Evolutionary conservation across 2,329 filamentous ascomycete species (phyloP).

Genomic region (Ophiostoma tasmaniense): DNA sequence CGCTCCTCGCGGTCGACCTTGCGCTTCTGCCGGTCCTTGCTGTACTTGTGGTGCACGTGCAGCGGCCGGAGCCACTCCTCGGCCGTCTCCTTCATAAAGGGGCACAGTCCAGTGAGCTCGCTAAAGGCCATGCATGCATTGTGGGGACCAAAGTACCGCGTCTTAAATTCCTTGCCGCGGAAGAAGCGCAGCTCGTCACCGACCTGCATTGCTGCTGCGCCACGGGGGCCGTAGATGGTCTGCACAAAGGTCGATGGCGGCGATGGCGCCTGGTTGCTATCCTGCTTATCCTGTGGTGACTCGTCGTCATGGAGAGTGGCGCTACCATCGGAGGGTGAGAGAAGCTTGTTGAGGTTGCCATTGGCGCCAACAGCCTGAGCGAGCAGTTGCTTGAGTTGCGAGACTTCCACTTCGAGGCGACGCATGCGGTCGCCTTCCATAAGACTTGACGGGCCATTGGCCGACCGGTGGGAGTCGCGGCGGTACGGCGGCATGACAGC

Average conservation of each 20-base stretch:
- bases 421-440: slow-evolving; percentile 49
- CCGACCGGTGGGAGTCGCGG: slow-evolving; percentile 28
- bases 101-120: slow-evolving; percentile 48
- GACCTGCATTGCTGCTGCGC: slow-evolving; percentile 31
- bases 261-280: slow-evolving; percentile 18
- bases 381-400: slow-evolving; percentile 47
- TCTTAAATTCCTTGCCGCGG: slow-evolving; percentile 51
- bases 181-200: slow-evolving; percentile 48
- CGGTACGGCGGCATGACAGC: slow-evolving; percentile 26
- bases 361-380: slow-evolving; percentile 15
- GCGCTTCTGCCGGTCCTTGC: slow-evolving; percentile 48
- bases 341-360: slow-evolving; percentile 8
- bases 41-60: slow-evolving; percentile 44
- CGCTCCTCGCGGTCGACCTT: slow-evolving; percentile 44
- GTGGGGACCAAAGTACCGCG: slow-evolving; percentile 51
- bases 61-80: slow-evolving; percentile 53
- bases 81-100: slow-evolving; percentile 55
- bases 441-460: slow-evolving; percentile 7
- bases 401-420: slow-evolving; percentile 49
- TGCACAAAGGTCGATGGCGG: slow-evolving; percentile 25
- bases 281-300: slow-evolving; percentile 20
- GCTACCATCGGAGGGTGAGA: slow-evolving; percentile 23
- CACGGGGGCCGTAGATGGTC: slow-evolving; percentile 26
- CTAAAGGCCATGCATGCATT: slow-evolving; percentile 54
- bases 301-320: slow-evolving; percentile 22